Base-by-base conservation (phyloP, 2,329 filamentous ascomycete genomes). In the Kalaharituber pfeilii region DNA sequence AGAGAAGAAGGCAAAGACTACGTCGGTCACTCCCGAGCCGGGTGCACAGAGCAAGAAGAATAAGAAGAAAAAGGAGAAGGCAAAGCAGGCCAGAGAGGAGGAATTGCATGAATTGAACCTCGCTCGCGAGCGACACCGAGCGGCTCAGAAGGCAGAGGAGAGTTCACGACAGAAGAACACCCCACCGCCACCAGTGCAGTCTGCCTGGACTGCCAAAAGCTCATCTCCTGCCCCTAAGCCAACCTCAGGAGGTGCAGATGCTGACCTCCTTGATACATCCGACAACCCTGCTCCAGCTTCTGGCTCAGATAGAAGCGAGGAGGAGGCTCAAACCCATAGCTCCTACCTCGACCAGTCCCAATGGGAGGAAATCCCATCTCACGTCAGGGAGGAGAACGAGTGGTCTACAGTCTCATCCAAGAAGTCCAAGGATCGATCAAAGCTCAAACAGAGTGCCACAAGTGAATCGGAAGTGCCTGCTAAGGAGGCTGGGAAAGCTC, bases 31-130 rank as follows among this genome's bases (percentile, higher is more conserved):
- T 11, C 29, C n/a, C 42, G 56, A 59, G 25, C 15, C 53, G 20
- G 58, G 58, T 33, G 51, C 58, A 7, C 59, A 61, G 42, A 49
- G 56, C 18, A 59, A 26, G 20, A 61, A 60, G 53, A 61, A 61
- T 56, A 47, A 50, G 6, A 61, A 61, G 52, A 61, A 60, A 50
- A 60, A 59, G 42, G 59, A 61, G 26, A 60, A 59, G 22, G 53
- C 60, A 50, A 61, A 59, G 53, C 36, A 50, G 4, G 58, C 54
- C n/a, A 57, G 58, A 42, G 59, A 58, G 3, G 47, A 51, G 8
- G 59, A 57, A 29, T 54, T 56, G 36, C 56, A 56, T 50, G 56
- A 59, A 9, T 58, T 60, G 56, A 57, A 60, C 28, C 49, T 55
- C 25, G 53, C 56, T 22, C 57, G 58, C 42, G 59, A 61, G 22